Evolutionary conservation across 108 stramenopile genomes (phyloP).

Genomic region (Conticribra weissflogii): DNA sequence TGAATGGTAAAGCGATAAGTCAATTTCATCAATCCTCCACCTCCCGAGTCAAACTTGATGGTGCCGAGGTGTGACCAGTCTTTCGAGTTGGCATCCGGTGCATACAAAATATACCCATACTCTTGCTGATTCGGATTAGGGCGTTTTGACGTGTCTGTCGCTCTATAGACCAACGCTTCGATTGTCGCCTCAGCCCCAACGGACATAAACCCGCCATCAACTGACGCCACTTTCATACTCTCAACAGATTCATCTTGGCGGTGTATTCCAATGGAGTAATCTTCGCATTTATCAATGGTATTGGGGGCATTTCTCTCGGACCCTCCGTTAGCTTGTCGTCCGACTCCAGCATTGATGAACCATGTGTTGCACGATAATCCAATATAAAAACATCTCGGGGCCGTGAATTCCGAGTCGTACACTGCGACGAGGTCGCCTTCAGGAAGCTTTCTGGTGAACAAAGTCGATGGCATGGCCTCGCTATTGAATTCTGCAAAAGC

Average conservation of each 20-base stretch:
- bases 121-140: background rate
- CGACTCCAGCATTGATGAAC: conserved; percentile 2
- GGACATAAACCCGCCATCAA: conserved; percentile 2
- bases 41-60: background rate
- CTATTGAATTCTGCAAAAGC: no score
- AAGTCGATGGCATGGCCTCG: no score
- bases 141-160: background rate
- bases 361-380: conserved; percentile 5
- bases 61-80: background rate
- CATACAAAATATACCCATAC: background rate
- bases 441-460: no score
- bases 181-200: background rate
- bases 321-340: background rate
- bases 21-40: background rate
- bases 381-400: conserved; percentile 1
- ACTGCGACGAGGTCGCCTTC: no score
- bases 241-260: conserved; percentile 13
- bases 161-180: conserved; percentile 2
- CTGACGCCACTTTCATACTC: conserved; percentile 1
- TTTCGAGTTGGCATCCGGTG: background rate
- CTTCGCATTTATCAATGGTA: conserved; percentile 4
- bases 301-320: conserved; percentile 6
- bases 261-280: background rate
- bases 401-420: conserved; percentile 9
- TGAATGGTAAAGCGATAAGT: conserved; percentile 4